Base-by-base conservation (phyloP, 2,329 filamentous ascomycete genomes). In the Phaeophleospora eucalypticola region DNA sequence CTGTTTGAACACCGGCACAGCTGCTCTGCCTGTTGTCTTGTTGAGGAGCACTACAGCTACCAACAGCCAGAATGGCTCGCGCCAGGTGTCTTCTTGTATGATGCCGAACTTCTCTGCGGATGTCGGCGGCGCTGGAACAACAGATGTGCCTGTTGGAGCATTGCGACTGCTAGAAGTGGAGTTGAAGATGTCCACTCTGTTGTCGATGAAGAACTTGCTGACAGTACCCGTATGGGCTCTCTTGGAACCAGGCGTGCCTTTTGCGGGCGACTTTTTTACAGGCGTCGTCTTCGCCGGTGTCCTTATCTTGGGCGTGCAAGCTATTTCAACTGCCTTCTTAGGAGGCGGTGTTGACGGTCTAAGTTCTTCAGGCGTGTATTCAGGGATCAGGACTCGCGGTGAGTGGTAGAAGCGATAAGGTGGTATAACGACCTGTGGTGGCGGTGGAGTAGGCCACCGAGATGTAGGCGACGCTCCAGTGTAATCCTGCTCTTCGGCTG, bases 21-120 rank as follows among this genome's bases (percentile, higher is more conserved):
- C 87, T 8, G 80, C 75, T 38, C 74, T 78, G 9, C 87, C 90
- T 2, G 80, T 76, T 0, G 89, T 95, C 49, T 86, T 83, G 65
- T 91, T 91, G 21, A 95, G 80, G 58, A 95, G 90, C 0, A 87
- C 89, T 4, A 89, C 83, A 10, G 86, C 89, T 21, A 95, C 75
- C 1, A 95, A 77, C 1, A 96, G 78, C 54, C 82, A 83, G 65
- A 94, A 95, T 0, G 89, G 86, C 46, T 89, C 78, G 41, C 79
- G 67, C 2, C 82, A 81, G 14, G 95, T 78, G 53, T 83, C 78
- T 64, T 95, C 90, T 64, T 96, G 90, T 32, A 95, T 81, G 2
- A 96, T 76, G 0, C 89, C 89, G 62, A 95, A 95, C 4, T 61
- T 66, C 0, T 74, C 62, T 0, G 79, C 73, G 6, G 77, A 74